A percentile compares a stretch with the other conserved stretches of the same genome.
These are phyloP conservation scores for Trichophyton benhamiae DNA, from an alignment of 2,329 filamentous ascomycete species.

Conservation along the genomic window DNA sequence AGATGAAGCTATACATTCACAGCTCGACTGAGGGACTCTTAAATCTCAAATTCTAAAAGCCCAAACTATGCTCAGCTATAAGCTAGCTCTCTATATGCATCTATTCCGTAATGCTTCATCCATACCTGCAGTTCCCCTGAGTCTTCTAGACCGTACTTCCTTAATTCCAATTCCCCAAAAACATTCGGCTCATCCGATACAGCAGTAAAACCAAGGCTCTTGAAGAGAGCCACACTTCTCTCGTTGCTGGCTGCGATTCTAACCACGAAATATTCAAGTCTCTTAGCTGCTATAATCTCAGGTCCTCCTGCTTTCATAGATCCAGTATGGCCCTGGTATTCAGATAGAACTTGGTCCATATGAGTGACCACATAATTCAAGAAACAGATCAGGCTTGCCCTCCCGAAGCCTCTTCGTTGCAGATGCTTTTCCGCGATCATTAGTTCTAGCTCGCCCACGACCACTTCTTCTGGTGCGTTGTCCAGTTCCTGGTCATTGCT, in stretches of 20 bases:
- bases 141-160: constrained; percentile 24
- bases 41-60: not conserved
- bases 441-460: constrained; percentile 66
- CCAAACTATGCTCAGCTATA: not conserved
- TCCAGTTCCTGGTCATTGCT: constrained; percentile 18
- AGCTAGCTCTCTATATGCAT: constrained; percentile 25
- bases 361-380: constrained; percentile 54
- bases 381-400: constrained; percentile 53
- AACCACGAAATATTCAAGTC: constrained; percentile 40
- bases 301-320: constrained; percentile 14
- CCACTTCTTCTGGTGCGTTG: constrained; percentile 16
- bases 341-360: constrained; percentile 42
- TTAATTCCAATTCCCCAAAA: constrained; percentile 56
- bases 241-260: constrained; percentile 50
- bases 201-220: constrained; percentile 46
- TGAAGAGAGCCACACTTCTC: constrained; percentile 48
- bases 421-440: constrained; percentile 59
- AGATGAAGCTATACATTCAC: not conserved
- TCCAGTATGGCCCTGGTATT: constrained; percentile 34
- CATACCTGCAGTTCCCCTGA: constrained; percentile 18
- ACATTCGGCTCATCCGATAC: constrained; percentile 44
- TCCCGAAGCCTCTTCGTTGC: constrained; percentile 53
- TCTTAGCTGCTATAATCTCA: constrained; percentile 6
- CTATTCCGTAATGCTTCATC: constrained; percentile 23
- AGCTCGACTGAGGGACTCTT: not conserved